Conservation (phyloP, 257 asterid species). For the Paulownia fortunei region DNA sequence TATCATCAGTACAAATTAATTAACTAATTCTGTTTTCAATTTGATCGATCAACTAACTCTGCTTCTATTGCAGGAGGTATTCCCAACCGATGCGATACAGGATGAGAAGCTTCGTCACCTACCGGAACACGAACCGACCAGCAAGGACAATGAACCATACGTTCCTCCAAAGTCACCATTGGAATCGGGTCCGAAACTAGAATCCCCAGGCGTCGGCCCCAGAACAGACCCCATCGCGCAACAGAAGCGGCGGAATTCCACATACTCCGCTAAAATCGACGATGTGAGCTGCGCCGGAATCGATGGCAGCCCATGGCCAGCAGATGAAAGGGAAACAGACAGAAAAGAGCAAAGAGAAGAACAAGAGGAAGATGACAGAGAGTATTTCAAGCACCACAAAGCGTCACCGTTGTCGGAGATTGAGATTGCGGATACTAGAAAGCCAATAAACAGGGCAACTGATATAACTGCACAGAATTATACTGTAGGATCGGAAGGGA, state of each 20-base stretch:
- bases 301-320: slow-evolving; percentile 75
- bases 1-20: neutral
- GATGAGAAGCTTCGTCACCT: slow-evolving; percentile 40
- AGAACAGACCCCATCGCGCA: slow-evolving; percentile 51
- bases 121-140: slow-evolving; percentile 28
- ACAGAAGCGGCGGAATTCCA: slow-evolving; percentile 48
- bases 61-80: slow-evolving; percentile 43
- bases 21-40: neutral
- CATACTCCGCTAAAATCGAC: neutral
- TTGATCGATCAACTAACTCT: no score
- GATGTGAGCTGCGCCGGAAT: slow-evolving; percentile 53
- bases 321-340: slow-evolving; percentile 34
- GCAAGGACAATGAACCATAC: slow-evolving; percentile 40
- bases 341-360: slow-evolving; percentile 36
- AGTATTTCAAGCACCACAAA: slow-evolving; percentile 61
- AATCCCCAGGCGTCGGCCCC: slow-evolving; percentile 51
- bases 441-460: slow-evolving; percentile 63
- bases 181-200: slow-evolving; percentile 47
- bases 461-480: slow-evolving; percentile 45
- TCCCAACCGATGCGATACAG: slow-evolving; percentile 38
- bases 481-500: slow-evolving; percentile 30
- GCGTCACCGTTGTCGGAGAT: slow-evolving; percentile 83
- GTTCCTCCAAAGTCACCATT: slow-evolving; percentile 46
- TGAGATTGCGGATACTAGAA: slow-evolving; percentile 66
- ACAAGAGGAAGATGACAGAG: slow-evolving; percentile 51